phyloP scores from a whole-genome alignment of 768 basidiomycete genomes.

The Russula virescens region DNA sequence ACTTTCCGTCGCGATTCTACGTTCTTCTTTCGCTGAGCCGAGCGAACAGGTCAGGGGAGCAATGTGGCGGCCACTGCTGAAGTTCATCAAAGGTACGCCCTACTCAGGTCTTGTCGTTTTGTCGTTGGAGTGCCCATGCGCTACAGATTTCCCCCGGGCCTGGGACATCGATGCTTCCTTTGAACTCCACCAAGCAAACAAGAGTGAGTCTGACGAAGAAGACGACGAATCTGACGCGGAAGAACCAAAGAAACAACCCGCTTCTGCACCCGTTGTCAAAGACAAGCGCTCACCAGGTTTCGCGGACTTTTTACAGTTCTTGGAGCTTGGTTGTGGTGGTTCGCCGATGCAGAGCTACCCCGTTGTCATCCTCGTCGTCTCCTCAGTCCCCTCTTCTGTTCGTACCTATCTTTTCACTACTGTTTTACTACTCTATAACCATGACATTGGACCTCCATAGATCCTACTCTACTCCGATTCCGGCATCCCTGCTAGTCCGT shows the following conservation, averaged over 20 bases:
- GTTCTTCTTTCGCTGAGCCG: slow-evolving; percentile 66
- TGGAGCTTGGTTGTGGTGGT: slow-evolving; percentile 73
- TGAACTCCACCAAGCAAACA: slow-evolving; percentile 29
- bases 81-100: slow-evolving; percentile 62
- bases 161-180: slow-evolving; percentile 49
- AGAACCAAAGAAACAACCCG: slow-evolving; percentile 27
- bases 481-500: slow-evolving; percentile 35
- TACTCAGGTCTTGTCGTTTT: slow-evolving; percentile 2
- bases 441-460: slow-evolving; percentile 19
- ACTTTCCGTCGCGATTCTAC: slow-evolving; percentile 53
- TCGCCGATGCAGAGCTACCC: slow-evolving; percentile 79
- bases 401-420: slow-evolving; percentile 24
- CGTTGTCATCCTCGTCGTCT: slow-evolving; percentile 69
- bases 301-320: slow-evolving; percentile 69
- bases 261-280: not conserved
- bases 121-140: not conserved
- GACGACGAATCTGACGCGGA: slow-evolving; percentile 32
- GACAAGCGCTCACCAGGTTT: slow-evolving; percentile 39
- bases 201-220: slow-evolving; percentile 34
- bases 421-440: not conserved
- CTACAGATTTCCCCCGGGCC: slow-evolving; percentile 52
- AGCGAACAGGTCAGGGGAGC: slow-evolving; percentile 59
- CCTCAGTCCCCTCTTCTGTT: slow-evolving; percentile 70
- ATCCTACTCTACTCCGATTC: slow-evolving; percentile 28
- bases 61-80: slow-evolving; percentile 68